Percentiles rank a stretch among this genome's conserved stretches.
Conservation (phyloP, 176 grass and related monocot species). For the Zea luxurians region DNA sequence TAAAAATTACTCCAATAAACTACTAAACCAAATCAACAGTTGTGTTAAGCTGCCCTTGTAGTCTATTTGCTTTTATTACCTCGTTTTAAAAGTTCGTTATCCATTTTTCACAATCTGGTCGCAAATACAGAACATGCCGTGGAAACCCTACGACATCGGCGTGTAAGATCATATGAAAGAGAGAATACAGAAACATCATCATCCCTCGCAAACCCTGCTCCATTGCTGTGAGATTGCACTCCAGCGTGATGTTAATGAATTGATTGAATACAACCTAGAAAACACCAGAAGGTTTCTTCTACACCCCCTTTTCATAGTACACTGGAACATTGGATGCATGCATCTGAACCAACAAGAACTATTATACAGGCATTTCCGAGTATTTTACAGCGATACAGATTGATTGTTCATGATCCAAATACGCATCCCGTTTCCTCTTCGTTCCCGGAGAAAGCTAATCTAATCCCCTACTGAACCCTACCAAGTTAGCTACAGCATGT, state of each 20-base stretch:
- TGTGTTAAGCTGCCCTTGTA: not conserved
- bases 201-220: too few relatives aligned
- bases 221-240: too few relatives aligned
- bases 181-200: too few relatives aligned
- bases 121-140: not conserved
- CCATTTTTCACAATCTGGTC: not conserved
- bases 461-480: conserved; percentile 63
- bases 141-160: too few relatives aligned
- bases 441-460: conserved; percentile 44
- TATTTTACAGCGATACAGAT: conserved; percentile 49
- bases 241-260: too few relatives aligned
- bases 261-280: too few relatives aligned
- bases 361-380: conserved; percentile 50
- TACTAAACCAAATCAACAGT: not conserved
- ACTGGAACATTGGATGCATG: not conserved
- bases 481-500: conserved; percentile 54
- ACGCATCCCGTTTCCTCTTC: not conserved
- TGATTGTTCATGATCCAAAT: conserved; percentile 16
- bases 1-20: not conserved
- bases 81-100: too few relatives aligned
- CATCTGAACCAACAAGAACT: conserved; percentile 26
- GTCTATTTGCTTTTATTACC: not conserved
- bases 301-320: too few relatives aligned
- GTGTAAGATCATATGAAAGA: not conserved
- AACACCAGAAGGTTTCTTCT: too few relatives aligned